phyloP scores from a whole-genome alignment of 2,329 filamentous ascomycete species.

The Paramyrothecium roridum region DNA sequence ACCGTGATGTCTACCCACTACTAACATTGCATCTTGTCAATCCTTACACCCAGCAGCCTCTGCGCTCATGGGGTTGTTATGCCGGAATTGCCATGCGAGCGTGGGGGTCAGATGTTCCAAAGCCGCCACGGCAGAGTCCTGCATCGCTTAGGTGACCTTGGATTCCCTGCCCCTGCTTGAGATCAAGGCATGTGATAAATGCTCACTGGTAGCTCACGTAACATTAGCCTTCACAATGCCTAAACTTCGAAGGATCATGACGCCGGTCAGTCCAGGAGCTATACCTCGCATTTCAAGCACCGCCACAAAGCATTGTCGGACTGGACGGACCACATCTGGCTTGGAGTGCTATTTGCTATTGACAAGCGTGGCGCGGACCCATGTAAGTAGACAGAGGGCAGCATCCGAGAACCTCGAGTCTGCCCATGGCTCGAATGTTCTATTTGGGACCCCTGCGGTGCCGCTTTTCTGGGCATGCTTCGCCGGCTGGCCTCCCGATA shows the following conservation, averaged over 20 bases:
- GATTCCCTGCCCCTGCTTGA: not conserved
- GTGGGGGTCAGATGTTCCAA: no score
- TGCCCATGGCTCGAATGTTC: not conserved
- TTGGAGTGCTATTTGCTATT: not conserved
- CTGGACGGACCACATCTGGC: not conserved
- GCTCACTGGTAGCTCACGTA: not conserved
- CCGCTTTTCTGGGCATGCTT: not conserved
- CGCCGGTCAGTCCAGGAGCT: not conserved
- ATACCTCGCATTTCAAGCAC: not conserved
- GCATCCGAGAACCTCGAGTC: not conserved
- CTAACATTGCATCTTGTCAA: no score
- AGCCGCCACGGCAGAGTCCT: no score
- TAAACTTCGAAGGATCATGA: not conserved
- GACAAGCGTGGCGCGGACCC: not conserved
- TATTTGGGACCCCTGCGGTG: not conserved
- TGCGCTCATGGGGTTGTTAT: no score
- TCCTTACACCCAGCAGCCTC: no score
- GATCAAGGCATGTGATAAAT: not conserved
- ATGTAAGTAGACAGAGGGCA: not conserved
- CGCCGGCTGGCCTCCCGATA: no score
- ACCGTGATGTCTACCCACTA: no score
- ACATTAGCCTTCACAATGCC: not conserved
- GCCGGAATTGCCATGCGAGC: no score
- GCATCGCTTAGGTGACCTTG: no score
- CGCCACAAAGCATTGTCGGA: not conserved